phyloP scores from a whole-genome alignment of 2,329 filamentous ascomycete species.

The Xylaria polymorpha region DNA sequence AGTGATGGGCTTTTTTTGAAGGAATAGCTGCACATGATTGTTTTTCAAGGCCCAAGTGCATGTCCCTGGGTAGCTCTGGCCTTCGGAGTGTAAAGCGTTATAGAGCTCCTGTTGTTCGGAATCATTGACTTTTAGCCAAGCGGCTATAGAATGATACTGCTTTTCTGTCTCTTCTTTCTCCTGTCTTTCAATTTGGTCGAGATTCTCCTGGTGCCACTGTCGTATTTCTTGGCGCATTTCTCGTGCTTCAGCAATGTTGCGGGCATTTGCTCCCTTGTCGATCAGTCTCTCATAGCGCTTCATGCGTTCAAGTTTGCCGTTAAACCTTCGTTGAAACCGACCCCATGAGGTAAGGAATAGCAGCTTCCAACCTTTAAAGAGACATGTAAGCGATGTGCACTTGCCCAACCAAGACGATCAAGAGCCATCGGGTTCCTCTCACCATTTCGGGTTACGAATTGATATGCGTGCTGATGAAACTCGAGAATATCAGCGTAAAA shows the following conservation, averaged over 20 bases:
- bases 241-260: constrained; percentile 44
- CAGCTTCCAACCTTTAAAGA: constrained; percentile 49
- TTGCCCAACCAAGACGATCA: too few species aligned
- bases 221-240: constrained; percentile 43
- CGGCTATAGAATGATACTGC: constrained; percentile 46
- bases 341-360: constrained; percentile 54
- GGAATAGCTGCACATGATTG: constrained; percentile 37
- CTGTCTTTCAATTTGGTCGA: constrained; percentile 35
- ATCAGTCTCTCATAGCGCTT: constrained; percentile 48
- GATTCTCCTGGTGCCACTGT: constrained; percentile 43
- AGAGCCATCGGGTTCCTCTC: constrained; percentile 49
- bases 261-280: constrained; percentile 50
- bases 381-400: not conserved
- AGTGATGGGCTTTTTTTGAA: constrained; percentile 1
- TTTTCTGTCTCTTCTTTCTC: constrained; percentile 43
- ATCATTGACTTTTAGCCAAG: constrained; percentile 50
- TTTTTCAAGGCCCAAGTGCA: constrained; percentile 51
- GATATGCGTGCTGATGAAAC: constrained; percentile 60
- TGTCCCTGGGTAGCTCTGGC: constrained; percentile 47
- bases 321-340: constrained; percentile 52
- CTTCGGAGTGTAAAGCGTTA: constrained; percentile 45
- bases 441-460: constrained; percentile 47
- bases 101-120: constrained; percentile 48
- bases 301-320: constrained; percentile 51
- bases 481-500: constrained; percentile 61